Evolutionary conservation across 768 basidiomycete species (phyloP), one percentile per base, ranked within the genome.

Genomic region (Lactarius hengduanensis): DNA sequence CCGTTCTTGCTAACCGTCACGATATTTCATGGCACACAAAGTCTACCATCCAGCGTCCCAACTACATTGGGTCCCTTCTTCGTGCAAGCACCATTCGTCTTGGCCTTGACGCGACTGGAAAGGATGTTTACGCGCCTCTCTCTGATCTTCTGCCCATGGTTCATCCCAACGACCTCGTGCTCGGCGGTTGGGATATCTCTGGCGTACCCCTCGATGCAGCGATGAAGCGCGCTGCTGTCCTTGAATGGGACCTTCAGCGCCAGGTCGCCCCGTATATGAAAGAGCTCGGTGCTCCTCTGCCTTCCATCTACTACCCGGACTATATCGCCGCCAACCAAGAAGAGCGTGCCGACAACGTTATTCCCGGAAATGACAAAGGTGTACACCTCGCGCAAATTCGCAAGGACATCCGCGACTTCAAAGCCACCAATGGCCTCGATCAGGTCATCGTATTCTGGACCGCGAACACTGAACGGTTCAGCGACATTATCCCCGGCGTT

Each of bases 131-230:
- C 73, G 88, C 96, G 68, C 97, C 97, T 20, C 80, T 98, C 73
- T 91, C 89, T 11, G 95, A 96, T 73, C 86, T 98, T 68, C 84
- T 97, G 53, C 96, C 96, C 57, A 97, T 96, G 93, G 94, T 96
- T 57, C 95, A 98, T 79, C 96, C 96, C 59, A 96, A 97, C 74
- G 97, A 98, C 78, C 89, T 98, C 73, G 92, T 97, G 71, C 86
- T 98, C 69, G 94, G 97, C 58, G 96, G 97, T 22, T 99, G 96
- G 97, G 97, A 99, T 74, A 98, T 99, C 74, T 97, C 95, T 53
- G 84, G 88, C 53, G 53, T 86, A 45, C 77, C 86, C 50, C 84
- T 99, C 80, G 95, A 98, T 78, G 83, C 89, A 78, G 94, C 97
- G 16, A 97, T 98, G 95, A 80, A 83, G 69, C 92, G 96, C 70